These are phyloP conservation scores for Penstemon newberryi DNA, from an alignment of 257 asterid species.

Conservation along the genomic window DNA sequence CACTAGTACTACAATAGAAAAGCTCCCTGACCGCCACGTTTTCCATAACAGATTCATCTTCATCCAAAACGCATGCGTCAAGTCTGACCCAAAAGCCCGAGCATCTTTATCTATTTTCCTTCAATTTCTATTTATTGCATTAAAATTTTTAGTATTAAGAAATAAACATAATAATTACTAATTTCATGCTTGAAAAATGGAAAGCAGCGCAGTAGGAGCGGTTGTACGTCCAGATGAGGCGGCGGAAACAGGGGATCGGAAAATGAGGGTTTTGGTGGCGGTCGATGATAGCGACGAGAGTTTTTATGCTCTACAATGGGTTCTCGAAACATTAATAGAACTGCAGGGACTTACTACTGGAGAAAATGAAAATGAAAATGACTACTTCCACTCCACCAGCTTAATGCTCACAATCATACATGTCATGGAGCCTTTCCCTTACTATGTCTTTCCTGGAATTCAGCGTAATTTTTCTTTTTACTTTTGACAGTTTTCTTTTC, in stretches of 20 bases:
- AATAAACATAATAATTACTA: neutral
- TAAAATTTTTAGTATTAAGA: too few relatives aligned
- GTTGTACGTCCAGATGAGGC: neutral
- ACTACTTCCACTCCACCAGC: neutral
- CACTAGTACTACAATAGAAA: neutral
- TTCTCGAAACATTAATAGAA: constrained; percentile 28
- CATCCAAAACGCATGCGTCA: neutral
- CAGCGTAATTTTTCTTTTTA: constrained; percentile 23
- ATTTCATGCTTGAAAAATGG: neutral
- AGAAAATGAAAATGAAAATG: neutral
- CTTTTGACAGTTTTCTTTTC: neutral
- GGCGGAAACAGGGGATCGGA: constrained; percentile 1
- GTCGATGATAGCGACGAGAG: constrained; percentile 45
- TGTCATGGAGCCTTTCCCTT: constrained; percentile 41
- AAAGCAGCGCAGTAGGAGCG: neutral
- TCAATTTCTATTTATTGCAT: too few relatives aligned
- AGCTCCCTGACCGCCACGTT: constrained; percentile 13
- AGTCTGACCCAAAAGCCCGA: neutral
- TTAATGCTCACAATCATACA: constrained; percentile 31
- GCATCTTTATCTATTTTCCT: neutral
- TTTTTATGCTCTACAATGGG: constrained; percentile 40
- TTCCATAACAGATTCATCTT: neutral
- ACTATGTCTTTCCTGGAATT: constrained; percentile 38
- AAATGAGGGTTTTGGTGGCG: constrained; percentile 36
- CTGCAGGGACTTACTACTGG: too few relatives aligned